phyloP scores from a whole-genome alignment of 1,284 basidiomycete species.

The Athelia psychrophila region DNA sequence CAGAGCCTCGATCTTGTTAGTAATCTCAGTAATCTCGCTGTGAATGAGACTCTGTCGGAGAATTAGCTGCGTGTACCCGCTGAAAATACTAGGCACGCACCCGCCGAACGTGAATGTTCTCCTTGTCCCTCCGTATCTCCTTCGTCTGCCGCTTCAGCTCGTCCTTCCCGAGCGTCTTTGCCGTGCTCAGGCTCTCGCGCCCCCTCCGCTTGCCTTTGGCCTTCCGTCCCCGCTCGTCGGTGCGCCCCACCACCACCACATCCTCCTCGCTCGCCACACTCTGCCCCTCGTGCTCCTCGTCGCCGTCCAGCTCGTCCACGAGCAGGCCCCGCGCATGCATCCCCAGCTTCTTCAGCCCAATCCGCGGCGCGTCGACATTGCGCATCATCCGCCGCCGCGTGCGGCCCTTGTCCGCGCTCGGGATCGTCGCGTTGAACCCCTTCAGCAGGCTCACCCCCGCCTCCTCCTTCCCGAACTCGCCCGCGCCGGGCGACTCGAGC shows the following conservation, averaged over 20 bases:
- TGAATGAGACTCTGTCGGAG: slow-evolving; percentile 71
- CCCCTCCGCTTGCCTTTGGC: slow-evolving; percentile 46
- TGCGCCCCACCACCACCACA: slow-evolving; percentile 52
- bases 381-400: slow-evolving; percentile 74
- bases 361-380: slow-evolving; percentile 73
- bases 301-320: slow-evolving; percentile 31
- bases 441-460: slow-evolving; percentile 75
- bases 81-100: slow-evolving; percentile 43
- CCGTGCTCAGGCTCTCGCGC: slow-evolving; percentile 64
- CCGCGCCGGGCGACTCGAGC: slow-evolving; percentile 19
- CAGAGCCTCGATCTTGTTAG: slow-evolving; percentile 83
- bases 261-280: slow-evolving; percentile 67
- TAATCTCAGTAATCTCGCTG: slow-evolving; percentile 85
- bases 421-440: slow-evolving; percentile 91
- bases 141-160: slow-evolving; percentile 80
- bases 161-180: slow-evolving; percentile 75
- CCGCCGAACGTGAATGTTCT: slow-evolving; percentile 83
- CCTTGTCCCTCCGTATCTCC: slow-evolving; percentile 86
- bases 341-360: slow-evolving; percentile 79
- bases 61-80: slow-evolving; percentile 6
- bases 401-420: slow-evolving; percentile 78
- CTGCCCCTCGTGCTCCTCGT: slow-evolving; percentile 49
- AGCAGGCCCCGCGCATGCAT: slow-evolving; percentile 76
- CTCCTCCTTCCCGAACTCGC: slow-evolving; percentile 63
- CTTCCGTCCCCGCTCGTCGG: slow-evolving; percentile 33